Conservation (phyloP, 495 filamentous ascomycete species). For the Hypoxylon rickii region DNA sequence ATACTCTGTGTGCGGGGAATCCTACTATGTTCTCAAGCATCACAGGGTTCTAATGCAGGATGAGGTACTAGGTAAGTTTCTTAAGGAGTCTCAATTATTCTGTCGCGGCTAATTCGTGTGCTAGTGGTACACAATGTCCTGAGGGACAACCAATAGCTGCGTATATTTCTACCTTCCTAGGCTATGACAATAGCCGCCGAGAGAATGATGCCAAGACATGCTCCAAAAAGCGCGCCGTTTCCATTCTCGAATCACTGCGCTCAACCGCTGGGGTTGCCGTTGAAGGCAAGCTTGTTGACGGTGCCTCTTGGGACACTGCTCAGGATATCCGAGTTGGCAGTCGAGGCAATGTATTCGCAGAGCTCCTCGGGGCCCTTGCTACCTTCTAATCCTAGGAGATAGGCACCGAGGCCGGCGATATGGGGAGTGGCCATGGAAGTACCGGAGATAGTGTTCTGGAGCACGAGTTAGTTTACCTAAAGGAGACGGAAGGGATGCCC, state of each 20-base stretch:
- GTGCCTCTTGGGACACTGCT: conserved; percentile 48
- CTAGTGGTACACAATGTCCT: conserved; percentile 2
- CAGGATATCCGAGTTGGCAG: conserved; percentile 42
- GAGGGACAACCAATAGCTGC: conserved; percentile 7
- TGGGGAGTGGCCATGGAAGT: conserved; percentile 71
- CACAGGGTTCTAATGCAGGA: conserved; percentile 1
- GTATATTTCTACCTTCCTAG: conserved; percentile 29
- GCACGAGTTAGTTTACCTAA: conserved; percentile 3
- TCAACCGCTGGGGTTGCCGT: conserved; percentile 50
- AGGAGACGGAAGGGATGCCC: neutral
- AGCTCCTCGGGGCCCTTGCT: conserved; percentile 52
- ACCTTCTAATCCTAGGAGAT: conserved; percentile 57
- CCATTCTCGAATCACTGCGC: conserved; percentile 7
- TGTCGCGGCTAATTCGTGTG: conserved; percentile 30
- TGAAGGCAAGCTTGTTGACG: conserved; percentile 56
- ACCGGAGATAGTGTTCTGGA: conserved; percentile 68
- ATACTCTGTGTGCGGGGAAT: conserved; percentile 10
- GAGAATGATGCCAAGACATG: conserved; percentile 13
- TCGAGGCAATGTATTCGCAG: conserved; percentile 47
- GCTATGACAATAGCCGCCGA: conserved; percentile 30
- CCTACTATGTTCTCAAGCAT: conserved; percentile 1
- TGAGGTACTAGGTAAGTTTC: conserved; percentile 9
- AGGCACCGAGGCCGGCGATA: conserved; percentile 64
- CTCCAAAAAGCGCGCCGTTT: conserved; percentile 9
- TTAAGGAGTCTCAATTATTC: conserved; percentile 22